phyloP scores from a whole-genome alignment of 179 eudicot species.

The Gypsophila paniculata region DNA sequence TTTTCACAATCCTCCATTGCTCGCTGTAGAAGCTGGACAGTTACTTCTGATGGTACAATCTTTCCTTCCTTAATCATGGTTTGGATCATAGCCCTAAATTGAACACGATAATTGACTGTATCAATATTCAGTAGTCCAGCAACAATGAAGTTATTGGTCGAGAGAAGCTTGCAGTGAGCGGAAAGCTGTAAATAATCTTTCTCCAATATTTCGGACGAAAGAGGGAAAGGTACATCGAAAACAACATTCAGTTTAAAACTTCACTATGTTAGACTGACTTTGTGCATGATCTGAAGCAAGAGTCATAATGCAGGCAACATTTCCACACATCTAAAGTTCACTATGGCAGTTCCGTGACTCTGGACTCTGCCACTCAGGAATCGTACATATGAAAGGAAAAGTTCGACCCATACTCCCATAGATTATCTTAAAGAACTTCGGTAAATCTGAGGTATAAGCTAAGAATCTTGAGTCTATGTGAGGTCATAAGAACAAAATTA shows the following conservation, averaged over 20 bases:
- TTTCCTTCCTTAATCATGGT: conserved; percentile 72
- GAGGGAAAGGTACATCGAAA: not conserved
- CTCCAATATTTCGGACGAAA: too few relatives aligned
- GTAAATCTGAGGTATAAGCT: too few relatives aligned
- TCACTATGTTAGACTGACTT: not conserved
- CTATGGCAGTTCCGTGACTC: too few relatives aligned
- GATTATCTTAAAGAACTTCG: too few relatives aligned
- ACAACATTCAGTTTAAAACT: not conserved
- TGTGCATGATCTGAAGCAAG: too few relatives aligned
- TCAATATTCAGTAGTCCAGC: not conserved
- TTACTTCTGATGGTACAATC: conserved; percentile 82
- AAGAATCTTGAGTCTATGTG: too few relatives aligned
- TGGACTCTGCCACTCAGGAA: too few relatives aligned
- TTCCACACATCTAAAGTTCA: too few relatives aligned
- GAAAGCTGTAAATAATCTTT: not conserved
- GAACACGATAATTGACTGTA: not conserved
- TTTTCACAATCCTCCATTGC: conserved; percentile 59
- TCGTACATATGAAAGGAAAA: too few relatives aligned
- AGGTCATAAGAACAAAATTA: too few relatives aligned
- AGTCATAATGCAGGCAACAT: too few relatives aligned
- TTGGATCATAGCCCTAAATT: conserved; percentile 59
- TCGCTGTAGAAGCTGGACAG: conserved; percentile 63
- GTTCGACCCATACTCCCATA: too few relatives aligned
- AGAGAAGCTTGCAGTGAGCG: not conserved
- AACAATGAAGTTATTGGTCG: not conserved